phyloP scores from a whole-genome alignment of 2,329 filamentous ascomycete genomes.

The Epichloe hybrida region DNA sequence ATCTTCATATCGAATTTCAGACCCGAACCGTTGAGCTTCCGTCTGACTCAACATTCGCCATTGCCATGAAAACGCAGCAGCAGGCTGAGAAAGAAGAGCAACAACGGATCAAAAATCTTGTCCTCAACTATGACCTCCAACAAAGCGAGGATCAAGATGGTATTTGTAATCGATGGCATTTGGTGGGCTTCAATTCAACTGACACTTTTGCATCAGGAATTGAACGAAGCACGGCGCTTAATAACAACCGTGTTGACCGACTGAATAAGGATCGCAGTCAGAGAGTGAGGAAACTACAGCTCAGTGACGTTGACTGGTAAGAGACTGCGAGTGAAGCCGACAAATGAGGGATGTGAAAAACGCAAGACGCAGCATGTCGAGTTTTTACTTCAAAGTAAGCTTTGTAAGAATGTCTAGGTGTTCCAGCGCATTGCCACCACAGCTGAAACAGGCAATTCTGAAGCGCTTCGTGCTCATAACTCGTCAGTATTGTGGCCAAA shows the following conservation, averaged over 20 bases:
- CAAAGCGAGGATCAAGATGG: slow-evolving; percentile 71
- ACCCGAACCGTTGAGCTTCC: slow-evolving; percentile 83
- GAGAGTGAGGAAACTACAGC: slow-evolving; percentile 76
- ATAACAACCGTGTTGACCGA: slow-evolving; percentile 43
- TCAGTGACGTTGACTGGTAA: slow-evolving; percentile 98
- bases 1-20: slow-evolving; percentile 28
- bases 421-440: not conserved
- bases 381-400: not conserved
- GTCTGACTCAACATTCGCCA: slow-evolving; percentile 83
- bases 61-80: slow-evolving; percentile 92
- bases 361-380: not conserved
- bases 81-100: slow-evolving; percentile 93
- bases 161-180: slow-evolving; percentile 28
- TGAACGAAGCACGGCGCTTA: slow-evolving; percentile 34
- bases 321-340: not conserved
- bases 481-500: not conserved
- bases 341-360: not conserved
- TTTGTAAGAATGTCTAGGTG: not conserved
- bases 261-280: slow-evolving; percentile 55
- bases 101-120: slow-evolving; percentile 94
- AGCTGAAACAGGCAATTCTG: not conserved
- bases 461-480: not conserved
- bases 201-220: slow-evolving; percentile 24
- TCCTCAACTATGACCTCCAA: slow-evolving; percentile 88
- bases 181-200: not conserved